Conservation (phyloP, 176 grass and related monocot species). For the Pontederia crassipes region DNA sequence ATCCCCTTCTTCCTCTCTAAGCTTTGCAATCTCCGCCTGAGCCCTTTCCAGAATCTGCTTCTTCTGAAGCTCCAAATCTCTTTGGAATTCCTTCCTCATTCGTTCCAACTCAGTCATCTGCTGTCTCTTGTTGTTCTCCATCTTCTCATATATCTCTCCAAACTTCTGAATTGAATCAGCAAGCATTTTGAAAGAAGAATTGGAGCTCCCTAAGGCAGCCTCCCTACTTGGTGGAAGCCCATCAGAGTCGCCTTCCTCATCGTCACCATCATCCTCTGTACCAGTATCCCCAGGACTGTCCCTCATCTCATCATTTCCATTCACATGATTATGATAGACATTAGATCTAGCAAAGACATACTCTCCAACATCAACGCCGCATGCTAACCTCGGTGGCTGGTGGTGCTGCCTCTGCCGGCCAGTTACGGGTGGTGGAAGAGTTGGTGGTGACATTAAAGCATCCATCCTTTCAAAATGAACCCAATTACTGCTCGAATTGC, state of each 20-base stretch:
- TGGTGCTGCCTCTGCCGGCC: slow-evolving; percentile 8
- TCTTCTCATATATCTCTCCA: slow-evolving; percentile 43
- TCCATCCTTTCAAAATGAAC: slow-evolving; percentile 56
- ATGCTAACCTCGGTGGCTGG: slow-evolving; percentile 13
- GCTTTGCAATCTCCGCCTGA: slow-evolving; percentile 36
- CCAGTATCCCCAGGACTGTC: slow-evolving; percentile 3
- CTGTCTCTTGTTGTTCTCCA: slow-evolving; percentile 60
- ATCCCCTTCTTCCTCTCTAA: slow-evolving; percentile 30
- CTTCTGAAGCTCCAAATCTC: slow-evolving; percentile 47
- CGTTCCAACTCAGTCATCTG: slow-evolving; percentile 52
- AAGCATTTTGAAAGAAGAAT: slow-evolving; percentile 28
- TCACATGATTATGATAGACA: background rate
- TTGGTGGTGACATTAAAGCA: slow-evolving; percentile 28
- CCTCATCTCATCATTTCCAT: slow-evolving; percentile 10
- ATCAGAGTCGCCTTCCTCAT: slow-evolving; percentile 4
- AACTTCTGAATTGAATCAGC: slow-evolving; percentile 49
- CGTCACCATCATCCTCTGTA: background rate
- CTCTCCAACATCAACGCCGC: slow-evolving; percentile 8
- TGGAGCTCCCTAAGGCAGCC: background rate
- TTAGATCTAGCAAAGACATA: slow-evolving; percentile 14
- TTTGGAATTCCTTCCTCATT: slow-evolving; percentile 70
- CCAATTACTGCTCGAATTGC: slow-evolving; percentile 38
- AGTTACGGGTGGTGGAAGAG: background rate
- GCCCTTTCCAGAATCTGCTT: slow-evolving; percentile 72
- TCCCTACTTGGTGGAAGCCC: background rate